Evolutionary conservation across 495 filamentous ascomycete genomes (phyloP).

Genomic region (Aspergillus sparsus): DNA sequence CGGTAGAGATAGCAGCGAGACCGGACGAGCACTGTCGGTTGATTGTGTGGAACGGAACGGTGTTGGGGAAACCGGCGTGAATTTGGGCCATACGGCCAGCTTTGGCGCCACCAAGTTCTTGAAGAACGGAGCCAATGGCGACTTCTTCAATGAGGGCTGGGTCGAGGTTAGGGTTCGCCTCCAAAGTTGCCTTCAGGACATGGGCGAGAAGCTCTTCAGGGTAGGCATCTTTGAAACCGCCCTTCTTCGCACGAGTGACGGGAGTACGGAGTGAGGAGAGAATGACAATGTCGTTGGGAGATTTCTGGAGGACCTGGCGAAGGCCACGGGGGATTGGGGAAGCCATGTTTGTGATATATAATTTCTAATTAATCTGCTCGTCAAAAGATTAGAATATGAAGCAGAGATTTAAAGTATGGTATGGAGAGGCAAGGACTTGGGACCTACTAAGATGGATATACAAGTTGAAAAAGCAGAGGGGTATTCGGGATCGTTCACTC

Average conservation of each 20-base stretch:
- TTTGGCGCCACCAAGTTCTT: constrained; percentile 88
- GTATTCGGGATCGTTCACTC: constrained; percentile 14
- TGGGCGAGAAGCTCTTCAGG: constrained; percentile 83
- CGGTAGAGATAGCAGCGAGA: constrained; percentile 68
- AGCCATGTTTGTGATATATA: constrained; percentile 41
- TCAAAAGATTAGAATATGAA: not conserved
- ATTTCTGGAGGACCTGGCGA: constrained; percentile 75
- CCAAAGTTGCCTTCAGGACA: constrained; percentile 81
- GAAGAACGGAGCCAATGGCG: constrained; percentile 81
- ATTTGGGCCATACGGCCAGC: constrained; percentile 88
- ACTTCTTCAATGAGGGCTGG: constrained; percentile 75
- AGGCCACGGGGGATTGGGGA: constrained; percentile 64
- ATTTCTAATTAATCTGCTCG: not conserved
- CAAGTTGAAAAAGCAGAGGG: not conserved
- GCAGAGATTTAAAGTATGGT: not conserved
- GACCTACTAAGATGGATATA: not conserved
- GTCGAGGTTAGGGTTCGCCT: constrained; percentile 72
- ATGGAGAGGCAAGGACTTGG: not conserved
- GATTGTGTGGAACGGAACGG: constrained; percentile 76
- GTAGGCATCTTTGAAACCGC: constrained; percentile 82
- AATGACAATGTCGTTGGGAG: constrained; percentile 81
- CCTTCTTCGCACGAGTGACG: constrained; percentile 78
- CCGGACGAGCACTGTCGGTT: constrained; percentile 85
- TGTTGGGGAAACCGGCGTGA: constrained; percentile 73
- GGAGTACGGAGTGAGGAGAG: constrained; percentile 86